Evolutionary conservation across 2,329 filamentous ascomycete genomes (phyloP), one percentile per base, ranked within the genome.

Genomic region (Domatiomyces globalis): DNA sequence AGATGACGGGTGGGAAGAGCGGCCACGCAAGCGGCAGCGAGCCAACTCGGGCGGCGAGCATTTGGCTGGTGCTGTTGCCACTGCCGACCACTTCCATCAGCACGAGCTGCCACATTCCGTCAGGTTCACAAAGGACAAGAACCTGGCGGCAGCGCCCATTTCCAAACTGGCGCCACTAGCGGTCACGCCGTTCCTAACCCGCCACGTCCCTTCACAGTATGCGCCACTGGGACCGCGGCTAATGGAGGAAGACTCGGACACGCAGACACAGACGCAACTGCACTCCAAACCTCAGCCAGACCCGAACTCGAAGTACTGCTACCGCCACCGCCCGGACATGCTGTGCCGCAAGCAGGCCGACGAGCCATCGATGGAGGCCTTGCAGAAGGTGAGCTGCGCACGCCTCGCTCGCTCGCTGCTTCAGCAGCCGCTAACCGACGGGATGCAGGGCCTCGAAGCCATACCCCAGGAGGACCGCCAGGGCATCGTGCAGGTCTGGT

Each of bases 401-500:
- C 33, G 33, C 33, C 33, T 15, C 6, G 22, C 22, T 25, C 22
- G 3, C 22, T 25, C 6, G 22, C 22, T 25, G 22, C 22, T 39
- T 4, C 33, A 15, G 12, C 33, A 7, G 12, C 33, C 12, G 12
- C 33, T 39, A 39, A 39, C 33, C 10, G 33, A 15, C 9, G 33
- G 8, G 8, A 39, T 39, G 8, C 33, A 39, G 33, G 85, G 92
- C 67, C 79, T 96, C 49, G 85, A 90, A 61, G 81, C 78, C 46
- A 77, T 95, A 33, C 84, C 88, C 4, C 79, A 84, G 56, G 81
- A 79, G 58, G 92, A 98, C 66, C 88, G 95, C 69, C 87, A 95
- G 69, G 89, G 86, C 63, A 95, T 98, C 62, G 87, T 89, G 33
- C 90, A 95, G 63, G 89, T 96, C 51, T 98, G 92, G 92, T 94